Conservation (phyloP, 1,139 yeast species). For the Candida sp. region DNA sequence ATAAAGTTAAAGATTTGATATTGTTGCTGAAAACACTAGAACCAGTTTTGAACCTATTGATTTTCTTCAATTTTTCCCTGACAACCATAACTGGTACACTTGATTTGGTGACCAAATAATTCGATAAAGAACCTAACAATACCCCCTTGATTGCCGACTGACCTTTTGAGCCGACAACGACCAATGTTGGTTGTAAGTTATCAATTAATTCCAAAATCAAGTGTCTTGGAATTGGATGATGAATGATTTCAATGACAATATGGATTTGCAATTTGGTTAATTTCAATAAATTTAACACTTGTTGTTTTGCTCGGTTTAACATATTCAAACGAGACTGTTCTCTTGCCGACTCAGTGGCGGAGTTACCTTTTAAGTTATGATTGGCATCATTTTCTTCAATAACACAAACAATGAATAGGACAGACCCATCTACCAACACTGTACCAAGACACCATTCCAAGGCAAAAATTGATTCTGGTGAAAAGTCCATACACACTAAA, state of each 20-base stretch:
- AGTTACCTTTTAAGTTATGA: conserved; percentile 41
- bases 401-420: conserved; percentile 75
- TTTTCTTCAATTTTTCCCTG: conserved; percentile 74
- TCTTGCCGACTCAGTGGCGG: conserved; percentile 38
- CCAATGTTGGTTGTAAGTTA: conserved; percentile 77
- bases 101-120: conserved; percentile 72
- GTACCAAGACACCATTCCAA: conserved; percentile 91
- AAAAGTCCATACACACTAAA: conserved; percentile 75
- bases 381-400: conserved; percentile 62
- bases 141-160: conserved; percentile 75
- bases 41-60: conserved; percentile 55
- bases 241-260: conserved; percentile 71
- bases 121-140: conserved; percentile 69
- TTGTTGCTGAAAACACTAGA: conserved; percentile 46
- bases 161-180: conserved; percentile 81
- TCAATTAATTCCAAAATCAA: conserved; percentile 80
- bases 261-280: conserved; percentile 76
- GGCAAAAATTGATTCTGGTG: conserved; percentile 84
- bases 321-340: conserved; percentile 54
- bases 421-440: conserved; percentile 80
- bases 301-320: conserved; percentile 60
- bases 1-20: conserved; percentile 47
- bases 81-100: conserved; percentile 92
- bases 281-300: conserved; percentile 55
- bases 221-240: conserved; percentile 87